phyloP scores from a whole-genome alignment of 345 rosid species.

The Clausena lansium region DNA sequence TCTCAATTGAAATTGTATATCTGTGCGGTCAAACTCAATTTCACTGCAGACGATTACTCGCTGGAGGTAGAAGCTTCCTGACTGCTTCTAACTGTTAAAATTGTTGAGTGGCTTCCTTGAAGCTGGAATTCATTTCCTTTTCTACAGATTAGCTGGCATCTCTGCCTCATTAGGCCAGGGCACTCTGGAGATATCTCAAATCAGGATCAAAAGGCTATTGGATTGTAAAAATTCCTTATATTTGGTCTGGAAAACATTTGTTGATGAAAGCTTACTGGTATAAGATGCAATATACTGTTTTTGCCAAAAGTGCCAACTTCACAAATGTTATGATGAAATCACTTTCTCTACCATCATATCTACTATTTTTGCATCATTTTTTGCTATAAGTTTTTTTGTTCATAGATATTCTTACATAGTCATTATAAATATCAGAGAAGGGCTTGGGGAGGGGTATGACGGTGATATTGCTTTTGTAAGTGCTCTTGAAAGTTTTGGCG shows the following conservation, averaged over 20 bases:
- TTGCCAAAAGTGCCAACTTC: background rate
- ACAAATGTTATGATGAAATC: background rate
- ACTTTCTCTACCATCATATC: background rate
- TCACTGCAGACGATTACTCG: background rate
- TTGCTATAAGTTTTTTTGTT: background rate
- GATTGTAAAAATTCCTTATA: background rate
- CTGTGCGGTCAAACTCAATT: background rate
- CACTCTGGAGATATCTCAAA: background rate
- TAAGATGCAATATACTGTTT: background rate
- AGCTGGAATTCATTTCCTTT: constrained; percentile 1
- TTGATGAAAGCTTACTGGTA: background rate
- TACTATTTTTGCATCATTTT: background rate
- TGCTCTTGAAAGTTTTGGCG: constrained; percentile 74
- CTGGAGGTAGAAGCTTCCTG: background rate
- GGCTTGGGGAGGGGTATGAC: constrained; percentile 67
- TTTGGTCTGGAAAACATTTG: background rate
- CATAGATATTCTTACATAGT: constrained; percentile 5
- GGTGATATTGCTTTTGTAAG: constrained; percentile 59
- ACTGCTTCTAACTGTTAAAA: background rate
- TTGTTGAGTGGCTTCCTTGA: background rate
- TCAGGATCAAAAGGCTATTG: background rate
- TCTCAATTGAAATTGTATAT: background rate
- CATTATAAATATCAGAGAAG: constrained; percentile 45
- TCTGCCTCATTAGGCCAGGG: background rate
- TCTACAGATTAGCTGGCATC: background rate